Conservation (phyloP, 805 yeast species). For the Komagataella mondaviorum region DNA sequence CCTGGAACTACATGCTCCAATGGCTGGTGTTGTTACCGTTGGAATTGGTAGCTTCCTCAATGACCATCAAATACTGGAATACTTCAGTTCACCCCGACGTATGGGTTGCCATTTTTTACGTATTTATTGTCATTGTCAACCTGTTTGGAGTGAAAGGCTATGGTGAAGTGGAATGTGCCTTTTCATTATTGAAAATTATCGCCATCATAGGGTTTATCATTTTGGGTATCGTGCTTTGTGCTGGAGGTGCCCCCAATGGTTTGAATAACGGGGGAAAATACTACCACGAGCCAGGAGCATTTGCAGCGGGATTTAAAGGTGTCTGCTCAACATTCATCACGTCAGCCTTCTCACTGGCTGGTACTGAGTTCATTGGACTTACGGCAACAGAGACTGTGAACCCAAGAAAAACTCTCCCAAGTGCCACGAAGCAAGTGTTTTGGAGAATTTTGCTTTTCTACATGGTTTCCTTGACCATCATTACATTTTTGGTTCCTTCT, state of each 20-base stretch:
- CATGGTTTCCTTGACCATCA: slow-evolving; percentile 25
- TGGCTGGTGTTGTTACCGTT: slow-evolving; percentile 38
- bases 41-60: slow-evolving; percentile 39
- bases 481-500: slow-evolving; percentile 35
- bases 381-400: slow-evolving; percentile 35
- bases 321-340: slow-evolving; percentile 39
- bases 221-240: slow-evolving; percentile 32
- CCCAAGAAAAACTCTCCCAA: slow-evolving; percentile 35
- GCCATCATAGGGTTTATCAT: slow-evolving; percentile 42
- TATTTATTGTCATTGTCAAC: slow-evolving; percentile 31
- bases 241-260: slow-evolving; percentile 34
- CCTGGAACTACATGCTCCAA: slow-evolving; percentile 41
- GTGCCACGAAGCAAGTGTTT: slow-evolving; percentile 40
- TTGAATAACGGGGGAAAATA: slow-evolving; percentile 30
- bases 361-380: slow-evolving; percentile 37
- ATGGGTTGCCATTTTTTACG: slow-evolving; percentile 36
- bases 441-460: slow-evolving; percentile 42
- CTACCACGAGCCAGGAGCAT: slow-evolving; percentile 31
- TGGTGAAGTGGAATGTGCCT: slow-evolving; percentile 39
- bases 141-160: slow-evolving; percentile 41
- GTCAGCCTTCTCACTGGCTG: slow-evolving; percentile 41
- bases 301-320: slow-evolving; percentile 35
- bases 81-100: slow-evolving; percentile 20
- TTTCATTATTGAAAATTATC: slow-evolving; percentile 32
- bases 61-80: slow-evolving; percentile 39